These are phyloP conservation scores for Geosiphon pyriformis DNA, from an alignment of 192 early-diverging fungal species.

Conservation along the genomic window DNA sequence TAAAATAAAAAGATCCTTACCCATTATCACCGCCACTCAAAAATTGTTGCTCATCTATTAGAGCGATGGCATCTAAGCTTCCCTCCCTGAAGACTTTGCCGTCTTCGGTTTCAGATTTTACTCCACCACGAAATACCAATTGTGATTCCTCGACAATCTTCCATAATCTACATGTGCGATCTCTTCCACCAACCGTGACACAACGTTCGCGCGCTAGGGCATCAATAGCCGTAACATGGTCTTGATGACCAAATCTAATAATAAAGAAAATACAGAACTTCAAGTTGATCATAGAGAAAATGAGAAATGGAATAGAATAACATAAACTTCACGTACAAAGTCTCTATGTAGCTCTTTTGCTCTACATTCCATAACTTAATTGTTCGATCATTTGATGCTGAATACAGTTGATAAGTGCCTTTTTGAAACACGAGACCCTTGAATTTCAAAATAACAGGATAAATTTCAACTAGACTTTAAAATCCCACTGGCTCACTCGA, in stretches of 20 bases:
- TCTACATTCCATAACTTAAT: slow-evolving; percentile 97
- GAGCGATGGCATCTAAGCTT: slow-evolving; percentile 76
- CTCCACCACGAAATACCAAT: slow-evolving; percentile 83
- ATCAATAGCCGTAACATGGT: slow-evolving; percentile 75
- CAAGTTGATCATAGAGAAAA: background rate
- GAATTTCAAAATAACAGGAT: background rate
- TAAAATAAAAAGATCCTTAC: slow-evolving; percentile 32
- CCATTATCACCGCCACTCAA: slow-evolving; percentile 88
- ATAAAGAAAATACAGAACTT: background rate
- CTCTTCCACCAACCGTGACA: slow-evolving; percentile 83
- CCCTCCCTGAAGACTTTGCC: slow-evolving; percentile 47
- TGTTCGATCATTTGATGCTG: slow-evolving; percentile 83
- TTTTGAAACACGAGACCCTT: slow-evolving; percentile 80
- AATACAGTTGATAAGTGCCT: slow-evolving; percentile 79
- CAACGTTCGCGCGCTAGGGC: slow-evolving; percentile 84
- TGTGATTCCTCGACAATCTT: slow-evolving; percentile 94
- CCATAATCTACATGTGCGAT: slow-evolving; percentile 88
- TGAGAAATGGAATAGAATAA: slow-evolving; percentile 4
- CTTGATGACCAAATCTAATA: slow-evolving; percentile 87
- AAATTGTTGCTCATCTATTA: slow-evolving; percentile 93
- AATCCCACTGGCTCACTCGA: background rate
- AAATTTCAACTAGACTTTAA: background rate
- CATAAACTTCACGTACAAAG: slow-evolving; percentile 41
- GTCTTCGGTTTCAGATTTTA: slow-evolving; percentile 31
- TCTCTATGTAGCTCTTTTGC: slow-evolving; percentile 89